Percentiles rank a stretch among this genome's conserved stretches.
Evolutionary conservation across 2,329 filamentous ascomycete species (phyloP).

Genomic region (Calycina marina): DNA sequence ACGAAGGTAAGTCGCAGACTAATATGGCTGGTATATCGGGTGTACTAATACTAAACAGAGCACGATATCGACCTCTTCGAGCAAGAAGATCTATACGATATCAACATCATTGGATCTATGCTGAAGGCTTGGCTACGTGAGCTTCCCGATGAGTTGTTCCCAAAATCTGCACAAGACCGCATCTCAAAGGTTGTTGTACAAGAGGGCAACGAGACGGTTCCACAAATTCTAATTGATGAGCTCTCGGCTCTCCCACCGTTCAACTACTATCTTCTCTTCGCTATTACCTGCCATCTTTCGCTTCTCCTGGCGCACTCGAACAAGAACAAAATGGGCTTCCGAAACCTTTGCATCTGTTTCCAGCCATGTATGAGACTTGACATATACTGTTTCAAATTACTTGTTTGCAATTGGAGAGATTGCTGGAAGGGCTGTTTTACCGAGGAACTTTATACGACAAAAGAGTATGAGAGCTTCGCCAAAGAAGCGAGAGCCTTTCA

Average conservation of each 20-base stretch:
- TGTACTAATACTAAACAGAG: constrained; percentile 34
- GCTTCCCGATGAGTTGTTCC: constrained; percentile 86
- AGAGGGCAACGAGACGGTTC: constrained; percentile 54
- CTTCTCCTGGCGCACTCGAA: constrained; percentile 81
- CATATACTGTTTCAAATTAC: constrained; percentile 84
- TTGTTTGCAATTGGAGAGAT: constrained; percentile 89
- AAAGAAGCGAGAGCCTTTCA: constrained; percentile 29
- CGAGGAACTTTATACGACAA: constrained; percentile 64
- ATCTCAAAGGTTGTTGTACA: constrained; percentile 61
- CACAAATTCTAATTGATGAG: constrained; percentile 77
- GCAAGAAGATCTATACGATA: constrained; percentile 79
- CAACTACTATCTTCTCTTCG: constrained; percentile 95
- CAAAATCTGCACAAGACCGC: constrained; percentile 66
- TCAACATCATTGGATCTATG: constrained; percentile 92
- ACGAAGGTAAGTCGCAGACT: constrained; percentile 44
- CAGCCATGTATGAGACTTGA: constrained; percentile 96
- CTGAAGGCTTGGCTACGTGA: constrained; percentile 93
- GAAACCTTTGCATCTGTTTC: constrained; percentile 92
- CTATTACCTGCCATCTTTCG: constrained; percentile 91
- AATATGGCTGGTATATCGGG: not conserved
- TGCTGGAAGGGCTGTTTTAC: constrained; percentile 92
- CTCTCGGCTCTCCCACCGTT: constrained; percentile 89
- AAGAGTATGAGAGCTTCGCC: constrained; percentile 48
- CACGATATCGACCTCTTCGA: constrained; percentile 82
- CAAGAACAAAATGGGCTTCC: constrained; percentile 97